Percentiles rank a stretch among this genome's conserved stretches.
These are phyloP conservation scores for Alternaria viburni DNA, from an alignment of 2,329 filamentous ascomycete species.

Conservation along the genomic window DNA sequence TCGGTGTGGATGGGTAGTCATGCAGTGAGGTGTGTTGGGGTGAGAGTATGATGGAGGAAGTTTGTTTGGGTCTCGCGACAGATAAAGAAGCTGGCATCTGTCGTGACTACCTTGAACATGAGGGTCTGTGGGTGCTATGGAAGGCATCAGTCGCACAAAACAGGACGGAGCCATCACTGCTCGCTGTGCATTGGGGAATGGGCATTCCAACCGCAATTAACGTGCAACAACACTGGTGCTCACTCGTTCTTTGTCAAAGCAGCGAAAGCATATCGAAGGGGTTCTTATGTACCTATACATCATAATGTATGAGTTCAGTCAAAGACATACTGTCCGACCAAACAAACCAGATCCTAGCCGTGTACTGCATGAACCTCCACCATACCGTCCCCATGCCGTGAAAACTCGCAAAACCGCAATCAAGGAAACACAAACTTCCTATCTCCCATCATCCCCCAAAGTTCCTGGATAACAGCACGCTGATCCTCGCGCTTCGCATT, in stretches of 20 bases:
- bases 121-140: not conserved
- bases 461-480: conserved; percentile 39
- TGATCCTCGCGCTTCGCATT: conserved; percentile 40
- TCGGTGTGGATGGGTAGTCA: not conserved
- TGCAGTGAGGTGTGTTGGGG: not conserved
- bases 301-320: not conserved
- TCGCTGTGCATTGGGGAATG: not conserved
- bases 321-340: not conserved
- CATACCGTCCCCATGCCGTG: not conserved
- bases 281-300: not conserved
- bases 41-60: not conserved
- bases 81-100: not conserved
- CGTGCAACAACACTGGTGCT: not conserved
- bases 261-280: not conserved
- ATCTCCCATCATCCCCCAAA: conserved; percentile 47
- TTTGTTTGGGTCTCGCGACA: not conserved
- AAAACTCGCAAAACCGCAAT: not conserved
- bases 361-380: not conserved
- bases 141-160: not conserved
- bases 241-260: not conserved
- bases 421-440: conserved; percentile 35
- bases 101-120: not conserved
- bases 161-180: not conserved
- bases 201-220: not conserved
- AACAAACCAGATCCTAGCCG: not conserved